These are phyloP conservation scores for Macrophomina phaseolina DNA, from an alignment of 2,329 filamentous ascomycete species.

Conservation along the genomic window DNA sequence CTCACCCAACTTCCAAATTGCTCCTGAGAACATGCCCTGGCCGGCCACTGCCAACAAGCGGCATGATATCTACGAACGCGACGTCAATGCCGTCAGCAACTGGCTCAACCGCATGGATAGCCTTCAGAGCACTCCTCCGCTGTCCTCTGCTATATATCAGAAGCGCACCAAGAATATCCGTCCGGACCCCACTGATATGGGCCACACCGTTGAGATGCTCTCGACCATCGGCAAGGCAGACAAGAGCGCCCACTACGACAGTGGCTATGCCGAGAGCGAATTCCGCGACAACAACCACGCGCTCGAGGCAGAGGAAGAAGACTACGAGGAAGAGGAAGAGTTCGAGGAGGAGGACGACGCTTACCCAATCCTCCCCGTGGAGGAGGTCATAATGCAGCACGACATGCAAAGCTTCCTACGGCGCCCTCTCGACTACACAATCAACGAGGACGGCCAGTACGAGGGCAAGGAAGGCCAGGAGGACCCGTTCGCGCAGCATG, in stretches of 20 bases:
- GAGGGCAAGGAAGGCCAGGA: neutral
- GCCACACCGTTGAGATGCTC: too few species aligned
- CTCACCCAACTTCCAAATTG: neutral
- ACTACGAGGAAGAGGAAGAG: neutral
- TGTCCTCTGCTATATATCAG: too few species aligned
- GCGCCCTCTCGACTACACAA: too few species aligned
- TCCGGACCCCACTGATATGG: neutral
- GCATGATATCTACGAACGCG: neutral
- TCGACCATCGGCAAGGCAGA: neutral
- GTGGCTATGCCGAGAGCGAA: neutral
- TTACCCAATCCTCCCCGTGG: neutral
- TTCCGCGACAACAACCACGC: too few species aligned
- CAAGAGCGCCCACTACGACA: neutral
- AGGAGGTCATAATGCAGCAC: too few species aligned
- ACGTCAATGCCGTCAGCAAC: neutral
- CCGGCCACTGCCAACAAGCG: neutral
- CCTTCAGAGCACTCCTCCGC: neutral
- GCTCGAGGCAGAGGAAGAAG: neutral
- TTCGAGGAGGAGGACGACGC: neutral
- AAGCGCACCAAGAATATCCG: neutral
- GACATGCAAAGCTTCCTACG: too few species aligned
- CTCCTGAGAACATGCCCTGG: neutral
- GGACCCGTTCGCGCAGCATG: neutral
- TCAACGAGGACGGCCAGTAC: neutral
- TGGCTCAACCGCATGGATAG: neutral